Base-by-base conservation (phyloP, 495 filamentous ascomycete species). In the Podospora fimiseda region DNA sequence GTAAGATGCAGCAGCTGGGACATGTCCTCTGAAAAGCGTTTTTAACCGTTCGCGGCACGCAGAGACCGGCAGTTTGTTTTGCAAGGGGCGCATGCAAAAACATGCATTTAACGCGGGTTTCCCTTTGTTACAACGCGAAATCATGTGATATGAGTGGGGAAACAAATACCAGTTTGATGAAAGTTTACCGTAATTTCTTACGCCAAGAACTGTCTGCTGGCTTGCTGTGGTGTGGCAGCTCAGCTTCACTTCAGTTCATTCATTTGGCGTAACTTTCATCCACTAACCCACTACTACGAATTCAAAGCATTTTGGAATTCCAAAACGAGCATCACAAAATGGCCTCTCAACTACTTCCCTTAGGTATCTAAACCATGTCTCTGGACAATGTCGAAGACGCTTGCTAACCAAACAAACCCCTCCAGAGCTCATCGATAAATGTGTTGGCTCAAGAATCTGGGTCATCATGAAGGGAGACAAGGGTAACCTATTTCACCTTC, bases 401-500 rank as follows among this genome's bases (percentile, higher is more conserved):
- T n/a, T n/a, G n/a, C n/a, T n/a, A n/a, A n/a, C n/a, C 61, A 27
- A 60, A 24, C 22, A 13, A 16, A 7, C 39, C 23, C n/a, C 9
- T 2, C 49, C 58, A 96, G 93, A 98, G 70, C 79, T 98, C 62
- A 95, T 98, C 72, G 93, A 98, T 73, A 96, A 96, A 71, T 97
- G 94, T 70, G 89, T 97, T 51, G 93, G 94, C 36, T 96, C 92
- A 18, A 85, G 84, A 60, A 95, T 98, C 70, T 97, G 93, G 93
- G 90, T 98, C 52, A 81, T 98, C 69, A 97, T 97, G 93, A 96
- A 97, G 73, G 89, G 90, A 55, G 93, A 96, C 70, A 96, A 96
- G 76, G 93, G 93, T 86, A 66, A 37, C n/a, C 42, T 21, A 27
- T 48, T 14, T 15, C 19, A 44, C 24, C 16, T 30, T 14, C 11